These are phyloP conservation scores for Platanthera zijinensis DNA, from an alignment of 106 monocot genomes.

Conservation along the genomic window DNA sequence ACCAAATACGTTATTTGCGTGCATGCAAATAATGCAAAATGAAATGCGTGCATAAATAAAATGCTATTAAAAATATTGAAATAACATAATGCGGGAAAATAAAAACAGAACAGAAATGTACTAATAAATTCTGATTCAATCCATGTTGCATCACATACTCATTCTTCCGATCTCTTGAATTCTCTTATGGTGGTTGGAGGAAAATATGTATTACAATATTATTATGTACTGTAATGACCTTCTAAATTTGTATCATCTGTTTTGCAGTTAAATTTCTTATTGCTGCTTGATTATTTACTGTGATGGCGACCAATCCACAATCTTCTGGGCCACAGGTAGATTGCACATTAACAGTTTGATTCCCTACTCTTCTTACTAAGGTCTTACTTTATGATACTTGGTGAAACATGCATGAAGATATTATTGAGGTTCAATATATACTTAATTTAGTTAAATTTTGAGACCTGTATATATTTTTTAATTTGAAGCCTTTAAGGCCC, in stretches of 20 bases:
- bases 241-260: not conserved
- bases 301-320: conserved; percentile 63
- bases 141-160: no score
- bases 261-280: conserved; percentile 1
- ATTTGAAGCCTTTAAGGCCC: conserved; percentile 39
- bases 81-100: no score
- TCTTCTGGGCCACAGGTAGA: conserved; percentile 62
- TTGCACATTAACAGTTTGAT: not conserved
- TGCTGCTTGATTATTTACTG: not conserved
- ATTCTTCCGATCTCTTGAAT: not conserved
- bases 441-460: not conserved
- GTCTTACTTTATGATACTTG: not conserved
- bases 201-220: not conserved
- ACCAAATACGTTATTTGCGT: no score
- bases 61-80: no score
- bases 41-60: no score
- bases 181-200: not conserved
- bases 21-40: no score
- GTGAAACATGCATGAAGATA: not conserved
- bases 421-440: not conserved
- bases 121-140: no score
- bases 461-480: not conserved
- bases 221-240: not conserved
- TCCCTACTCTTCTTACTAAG: not conserved
- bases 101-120: no score